Base-by-base conservation (phyloP, 177 flowering plant species). In the Tripterygium wilfordii region DNA sequence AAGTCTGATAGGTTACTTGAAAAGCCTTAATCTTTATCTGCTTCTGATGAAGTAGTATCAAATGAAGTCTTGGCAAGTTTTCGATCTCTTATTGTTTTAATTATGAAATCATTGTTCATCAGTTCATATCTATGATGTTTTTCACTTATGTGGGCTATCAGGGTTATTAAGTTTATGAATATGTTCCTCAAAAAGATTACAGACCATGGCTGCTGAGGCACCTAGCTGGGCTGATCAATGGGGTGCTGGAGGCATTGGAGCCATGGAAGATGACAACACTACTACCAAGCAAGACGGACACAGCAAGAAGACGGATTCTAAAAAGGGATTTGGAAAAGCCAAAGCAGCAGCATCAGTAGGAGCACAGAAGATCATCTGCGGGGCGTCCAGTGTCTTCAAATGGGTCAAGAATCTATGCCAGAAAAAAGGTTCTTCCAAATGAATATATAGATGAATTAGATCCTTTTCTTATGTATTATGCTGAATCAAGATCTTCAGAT, bases 181-280 rank as follows among this genome's bases (percentile, higher is more conserved):
- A 6, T 30, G 33, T 30, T 30, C 33, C 7, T 30, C 12, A 30
- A 7, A 30, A 30, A 30, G 12, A 12, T 7, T 16, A 31, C 19
- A 20, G 8, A 35, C 16, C 6, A 78, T 78, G 84, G 69, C 76
- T 1, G 59, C 35, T 7, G 85, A 82, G 27, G 87, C 75, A 36
- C 85, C 89, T 16, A 76, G 81, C 58, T 84, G 92, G 96, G 92
- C 88, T 9, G 96, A 84, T 62, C 88, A 84, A 61, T 80, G 96
- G 96, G 96, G 89, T 8, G 70, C 75, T 2, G 87, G 85, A 28
- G 92, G 91, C 0, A 48, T 72, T 17, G 87, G 80, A 1, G 72
- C 74, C 13, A 66, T 72, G 62, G 71, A 43, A 3, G 79, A 68
- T 8, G 83, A 62, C 1, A 58, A 63, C 24, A 21, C 20, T 35